These are phyloP conservation scores for Hymenotorrendiella dingleyae DNA, from an alignment of 2,329 filamentous ascomycete genomes.

Conservation along the genomic window DNA sequence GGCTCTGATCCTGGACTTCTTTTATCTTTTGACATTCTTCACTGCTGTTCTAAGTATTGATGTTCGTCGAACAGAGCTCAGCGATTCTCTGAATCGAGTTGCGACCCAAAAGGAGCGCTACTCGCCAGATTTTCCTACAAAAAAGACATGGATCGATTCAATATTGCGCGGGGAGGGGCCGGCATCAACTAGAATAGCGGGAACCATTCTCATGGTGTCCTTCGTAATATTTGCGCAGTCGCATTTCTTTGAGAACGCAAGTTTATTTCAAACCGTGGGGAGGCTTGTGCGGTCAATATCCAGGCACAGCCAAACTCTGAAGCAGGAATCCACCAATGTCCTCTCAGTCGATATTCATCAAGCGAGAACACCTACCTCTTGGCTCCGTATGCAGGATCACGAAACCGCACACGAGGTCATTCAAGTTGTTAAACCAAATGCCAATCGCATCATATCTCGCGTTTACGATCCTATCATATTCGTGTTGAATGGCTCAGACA, in stretches of 20 bases:
- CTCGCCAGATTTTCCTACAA: slow-evolving; percentile 20
- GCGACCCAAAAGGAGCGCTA: slow-evolving; percentile 35
- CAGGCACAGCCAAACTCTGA: slow-evolving; percentile 1
- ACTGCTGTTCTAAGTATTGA: slow-evolving; percentile 74
- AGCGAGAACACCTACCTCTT: slow-evolving; percentile 68
- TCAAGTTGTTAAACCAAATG: slow-evolving; percentile 64
- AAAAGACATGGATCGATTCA: slow-evolving; percentile 52
- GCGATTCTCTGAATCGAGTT: slow-evolving; percentile 56
- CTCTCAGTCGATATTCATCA: slow-evolving; percentile 61
- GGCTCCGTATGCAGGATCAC: slow-evolving; percentile 72
- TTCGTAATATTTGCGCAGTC: slow-evolving; percentile 70
- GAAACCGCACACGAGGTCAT: slow-evolving; percentile 74
- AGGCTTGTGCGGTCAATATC: slow-evolving; percentile 30
- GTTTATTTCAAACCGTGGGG: slow-evolving; percentile 33
- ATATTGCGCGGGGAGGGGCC: slow-evolving; percentile 60
- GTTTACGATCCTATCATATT: slow-evolving; percentile 73
- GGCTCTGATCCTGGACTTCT: slow-evolving; percentile 69
- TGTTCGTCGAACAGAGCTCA: slow-evolving; percentile 68
- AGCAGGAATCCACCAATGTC: neutral
- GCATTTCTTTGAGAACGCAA: slow-evolving; percentile 66
- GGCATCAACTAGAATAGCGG: slow-evolving; percentile 67
- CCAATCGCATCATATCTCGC: slow-evolving; percentile 65
- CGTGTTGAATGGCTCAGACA: slow-evolving; percentile 62
- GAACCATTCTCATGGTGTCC: slow-evolving; percentile 65
- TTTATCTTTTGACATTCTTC: slow-evolving; percentile 76